These are phyloP conservation scores for Colletotrichum somersetense DNA, from an alignment of 2,329 filamentous ascomycete species.

Conservation along the genomic window DNA sequence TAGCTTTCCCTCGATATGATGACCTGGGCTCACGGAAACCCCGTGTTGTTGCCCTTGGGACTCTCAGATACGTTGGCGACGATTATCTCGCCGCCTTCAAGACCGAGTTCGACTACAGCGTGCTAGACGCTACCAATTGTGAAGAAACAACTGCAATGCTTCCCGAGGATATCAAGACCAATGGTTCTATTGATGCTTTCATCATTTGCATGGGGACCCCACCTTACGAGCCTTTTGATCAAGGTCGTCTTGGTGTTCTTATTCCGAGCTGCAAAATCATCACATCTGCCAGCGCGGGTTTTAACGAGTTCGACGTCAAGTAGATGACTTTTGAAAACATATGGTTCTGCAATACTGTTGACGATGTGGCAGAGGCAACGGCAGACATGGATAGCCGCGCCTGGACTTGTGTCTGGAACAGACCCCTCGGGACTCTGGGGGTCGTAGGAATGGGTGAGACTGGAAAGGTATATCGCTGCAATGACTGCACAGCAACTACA, in stretches of 20 bases:
- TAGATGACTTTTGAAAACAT: slow-evolving; percentile 58
- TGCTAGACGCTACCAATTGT: slow-evolving; percentile 47
- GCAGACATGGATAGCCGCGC: slow-evolving; percentile 57
- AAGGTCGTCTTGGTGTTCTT: slow-evolving; percentile 48
- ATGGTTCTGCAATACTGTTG: slow-evolving; percentile 66
- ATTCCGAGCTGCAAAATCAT: slow-evolving; percentile 61
- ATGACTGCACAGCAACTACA: too few relatives aligned
- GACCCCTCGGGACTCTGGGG: slow-evolving; percentile 4
- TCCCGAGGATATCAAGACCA: slow-evolving; percentile 50
- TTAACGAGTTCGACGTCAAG: slow-evolving; percentile 60
- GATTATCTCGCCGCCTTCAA: slow-evolving; percentile 57
- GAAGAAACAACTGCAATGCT: slow-evolving; percentile 53
- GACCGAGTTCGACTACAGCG: slow-evolving; percentile 47
- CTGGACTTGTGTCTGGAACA: slow-evolving; percentile 40
- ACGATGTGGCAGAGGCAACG: slow-evolving; percentile 65
- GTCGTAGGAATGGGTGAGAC: too few relatives aligned
- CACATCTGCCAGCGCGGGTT: slow-evolving; percentile 61
- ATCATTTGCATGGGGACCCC: slow-evolving; percentile 63
- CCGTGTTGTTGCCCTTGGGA: slow-evolving; percentile 57
- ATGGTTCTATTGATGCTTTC: slow-evolving; percentile 61
- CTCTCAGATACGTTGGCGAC: slow-evolving; percentile 53
- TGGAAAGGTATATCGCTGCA: too few relatives aligned
- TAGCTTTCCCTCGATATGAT: slow-evolving; percentile 16
- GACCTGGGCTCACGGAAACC: slow-evolving; percentile 48
- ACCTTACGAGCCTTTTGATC: slow-evolving; percentile 63